A percentile compares a stretch with the other conserved stretches of the same genome.
phyloP scores from a whole-genome alignment of 106 monocot species.

The Dioscorea zingiberensis region DNA sequence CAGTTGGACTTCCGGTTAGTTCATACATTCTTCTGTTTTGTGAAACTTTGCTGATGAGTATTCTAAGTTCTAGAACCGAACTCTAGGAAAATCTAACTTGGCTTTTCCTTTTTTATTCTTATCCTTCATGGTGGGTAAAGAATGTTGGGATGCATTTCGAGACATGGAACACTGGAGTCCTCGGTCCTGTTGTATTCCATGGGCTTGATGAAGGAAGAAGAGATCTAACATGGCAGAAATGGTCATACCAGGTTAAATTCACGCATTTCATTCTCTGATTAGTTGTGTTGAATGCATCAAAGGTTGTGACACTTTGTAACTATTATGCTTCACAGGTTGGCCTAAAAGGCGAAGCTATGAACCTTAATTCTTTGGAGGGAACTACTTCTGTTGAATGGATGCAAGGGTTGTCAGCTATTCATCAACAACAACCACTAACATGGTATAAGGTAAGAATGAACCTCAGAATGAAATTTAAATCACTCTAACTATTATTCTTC shows the following conservation, averaged over 20 bases:
- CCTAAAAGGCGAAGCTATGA: conserved; percentile 86
- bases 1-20: conserved; percentile 83
- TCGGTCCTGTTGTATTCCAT: conserved; percentile 82
- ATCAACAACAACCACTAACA: conserved; percentile 66
- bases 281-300: too few relatives aligned
- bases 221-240: conserved; percentile 90
- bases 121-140: conserved; percentile 27
- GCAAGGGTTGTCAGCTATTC: conserved; percentile 49
- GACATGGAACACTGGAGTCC: conserved; percentile 88
- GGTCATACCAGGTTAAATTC: conserved; percentile 80
- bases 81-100: too few relatives aligned
- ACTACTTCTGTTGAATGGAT: conserved; percentile 87
- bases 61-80: not conserved
- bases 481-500: too few relatives aligned
- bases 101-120: not conserved
- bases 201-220: conserved; percentile 75
- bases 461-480: too few relatives aligned
- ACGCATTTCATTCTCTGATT: too few relatives aligned
- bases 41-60: too few relatives aligned
- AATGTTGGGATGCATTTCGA: conserved; percentile 91
- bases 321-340: conserved; percentile 42
- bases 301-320: too few relatives aligned
- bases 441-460: conserved; percentile 74
- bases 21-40: not conserved
- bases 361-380: conserved; percentile 77